Evolutionary conservation across 2,329 filamentous ascomycete species (phyloP).

Genomic region (Microdochium paspali): DNA sequence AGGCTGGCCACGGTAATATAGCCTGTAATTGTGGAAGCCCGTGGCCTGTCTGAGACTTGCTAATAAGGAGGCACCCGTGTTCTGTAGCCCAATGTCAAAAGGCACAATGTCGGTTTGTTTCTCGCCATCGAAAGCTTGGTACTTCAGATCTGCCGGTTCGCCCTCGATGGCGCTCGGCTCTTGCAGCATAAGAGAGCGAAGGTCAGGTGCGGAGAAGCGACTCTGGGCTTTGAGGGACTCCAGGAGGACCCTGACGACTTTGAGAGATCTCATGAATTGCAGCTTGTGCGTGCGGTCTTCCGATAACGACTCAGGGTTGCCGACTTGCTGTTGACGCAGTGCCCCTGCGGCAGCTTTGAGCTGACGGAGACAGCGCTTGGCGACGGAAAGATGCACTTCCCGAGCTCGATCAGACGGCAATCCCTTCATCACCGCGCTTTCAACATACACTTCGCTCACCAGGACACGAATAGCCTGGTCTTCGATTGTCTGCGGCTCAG

Average conservation of each 20-base stretch:
- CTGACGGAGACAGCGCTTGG: conserved; percentile 64
- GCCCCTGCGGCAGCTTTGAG: conserved; percentile 53
- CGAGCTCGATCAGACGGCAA: conserved; percentile 41
- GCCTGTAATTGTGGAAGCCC: conserved; percentile 65
- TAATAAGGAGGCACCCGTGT: conserved; percentile 62
- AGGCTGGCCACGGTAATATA: conserved; percentile 61
- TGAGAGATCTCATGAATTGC: conserved; percentile 58
- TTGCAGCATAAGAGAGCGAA: conserved; percentile 41
- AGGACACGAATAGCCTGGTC: conserved; percentile 59
- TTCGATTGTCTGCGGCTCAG: conserved; percentile 56
- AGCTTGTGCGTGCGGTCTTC: conserved; percentile 45
- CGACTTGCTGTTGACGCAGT: conserved; percentile 38
- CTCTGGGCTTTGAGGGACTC: conserved; percentile 53
- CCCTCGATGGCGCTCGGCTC: conserved; percentile 47
- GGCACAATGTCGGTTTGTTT: conserved; percentile 49
- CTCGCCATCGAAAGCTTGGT: conserved; percentile 61
- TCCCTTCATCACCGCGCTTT: conserved; percentile 38
- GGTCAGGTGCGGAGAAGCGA: conserved; percentile 48
- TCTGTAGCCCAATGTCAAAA: conserved; percentile 58
- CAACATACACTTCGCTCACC: conserved; percentile 61
- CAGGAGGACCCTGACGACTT: conserved; percentile 59
- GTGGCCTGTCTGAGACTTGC: conserved; percentile 59
- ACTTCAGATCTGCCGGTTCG: conserved; percentile 57
- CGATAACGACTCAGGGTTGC: conserved; percentile 43
- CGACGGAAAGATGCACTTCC: conserved; percentile 58